Evolutionary conservation across 2,329 filamentous ascomycete genomes (phyloP).

Genomic region (Pestalotiopsis sp.): DNA sequence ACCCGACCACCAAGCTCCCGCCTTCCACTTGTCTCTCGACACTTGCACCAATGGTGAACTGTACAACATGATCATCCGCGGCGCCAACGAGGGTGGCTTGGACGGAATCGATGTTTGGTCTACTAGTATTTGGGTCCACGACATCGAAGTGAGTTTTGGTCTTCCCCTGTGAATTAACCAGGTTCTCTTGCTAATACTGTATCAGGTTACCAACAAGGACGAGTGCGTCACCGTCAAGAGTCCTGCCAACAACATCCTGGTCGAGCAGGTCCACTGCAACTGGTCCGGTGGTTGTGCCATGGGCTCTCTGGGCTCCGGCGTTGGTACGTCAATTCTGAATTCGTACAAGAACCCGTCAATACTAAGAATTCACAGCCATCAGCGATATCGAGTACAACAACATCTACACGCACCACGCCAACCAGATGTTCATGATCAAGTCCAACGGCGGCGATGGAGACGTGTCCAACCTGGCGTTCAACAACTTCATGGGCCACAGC

Average conservation of each 20-base stretch:
- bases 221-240: constrained; percentile 59
- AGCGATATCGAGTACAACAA: constrained; percentile 54
- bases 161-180: no score
- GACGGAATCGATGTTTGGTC: constrained; percentile 57
- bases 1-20: constrained; percentile 5
- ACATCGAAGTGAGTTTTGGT: constrained; percentile 38
- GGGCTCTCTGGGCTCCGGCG: constrained; percentile 51
- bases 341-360: background rate
- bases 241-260: constrained; percentile 52
- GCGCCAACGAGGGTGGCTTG: constrained; percentile 46
- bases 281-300: constrained; percentile 57
- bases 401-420: constrained; percentile 58
- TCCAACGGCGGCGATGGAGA: constrained; percentile 56
- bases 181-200: no score
- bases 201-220: constrained; percentile 56
- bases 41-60: constrained; percentile 47
- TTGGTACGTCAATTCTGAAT: constrained; percentile 18
- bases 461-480: constrained; percentile 49
- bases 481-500: constrained; percentile 60
- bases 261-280: constrained; percentile 63
- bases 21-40: constrained; percentile 47
- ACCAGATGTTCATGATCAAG: constrained; percentile 66
- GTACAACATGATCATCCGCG: constrained; percentile 50
- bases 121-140: constrained; percentile 55
- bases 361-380: constrained; percentile 32